Base-by-base conservation (phyloP, 352 stramenopile species). In the Phytophthora pini region DNA sequence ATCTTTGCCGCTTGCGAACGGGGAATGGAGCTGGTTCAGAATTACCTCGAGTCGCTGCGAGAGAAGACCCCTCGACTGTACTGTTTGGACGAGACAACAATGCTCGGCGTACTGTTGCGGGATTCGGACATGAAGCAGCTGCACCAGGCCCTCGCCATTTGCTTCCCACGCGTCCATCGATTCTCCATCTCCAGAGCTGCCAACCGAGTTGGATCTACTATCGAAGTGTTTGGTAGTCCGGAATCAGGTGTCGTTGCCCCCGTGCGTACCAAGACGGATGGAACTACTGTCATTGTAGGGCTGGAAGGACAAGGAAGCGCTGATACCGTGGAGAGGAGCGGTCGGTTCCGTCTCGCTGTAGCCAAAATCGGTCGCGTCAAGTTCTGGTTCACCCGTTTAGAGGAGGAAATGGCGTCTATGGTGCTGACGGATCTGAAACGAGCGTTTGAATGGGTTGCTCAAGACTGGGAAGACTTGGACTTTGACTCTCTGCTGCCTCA, bases 301-400 rank as follows among this genome's bases (percentile, higher is more conserved):
- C 12, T 79, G 12, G 61, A 76, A 13, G 66, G 55, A 13, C 38
- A 53, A 15, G 12, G 13, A 13, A 36, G 22, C 22, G n/a, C 39
- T 27, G n/a, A 45, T 11, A 12, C 26, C 22, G 7, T 11, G 17
- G 32, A 63, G 3, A 49, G 56, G 17, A 47, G 55, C 43, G 54
- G 38, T 4, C 43, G 26, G 15, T 79, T 79, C 26, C 61, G 62
- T 22, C 56, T 73, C 24, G 61, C 80, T 2, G 80, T 90, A n/a
- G 65, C 87, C 12, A 92, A 90, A 70, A 87, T 92, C 15, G 83
- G 83, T 1, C 70, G 83, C 8, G 32, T 89, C 9, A 79, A 82
- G 29, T 92, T 92, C 55, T 92, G 83, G 83, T 70, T 92, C 27
- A 72, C 70, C 2, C 70, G 83, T 2, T 57, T 92, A 0, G 79